These are phyloP conservation scores for Ganoderma sp. DNA, from an alignment of 1,284 basidiomycete genomes.

Conservation along the genomic window DNA sequence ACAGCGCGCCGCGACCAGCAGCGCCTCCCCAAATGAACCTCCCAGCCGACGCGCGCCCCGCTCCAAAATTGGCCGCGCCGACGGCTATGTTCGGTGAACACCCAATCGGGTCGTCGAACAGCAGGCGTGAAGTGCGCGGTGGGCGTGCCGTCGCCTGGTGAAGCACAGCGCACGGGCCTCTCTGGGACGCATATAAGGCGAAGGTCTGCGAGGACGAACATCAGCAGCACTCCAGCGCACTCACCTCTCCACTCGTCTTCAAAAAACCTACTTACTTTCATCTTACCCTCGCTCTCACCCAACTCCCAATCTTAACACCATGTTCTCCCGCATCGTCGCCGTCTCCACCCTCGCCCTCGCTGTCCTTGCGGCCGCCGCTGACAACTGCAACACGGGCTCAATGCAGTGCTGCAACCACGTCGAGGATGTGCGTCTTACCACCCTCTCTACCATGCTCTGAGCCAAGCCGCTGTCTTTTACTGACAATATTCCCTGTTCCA, in stretches of 20 bases:
- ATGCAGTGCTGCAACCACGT: conserved; percentile 32
- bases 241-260: neutral
- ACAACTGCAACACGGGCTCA: conserved; percentile 29
- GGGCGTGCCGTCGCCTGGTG: neutral
- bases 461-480: neutral
- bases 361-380: conserved; percentile 24
- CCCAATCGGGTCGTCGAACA: neutral
- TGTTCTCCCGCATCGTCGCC: conserved; percentile 23
- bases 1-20: neutral
- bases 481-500: neutral
- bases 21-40: neutral
- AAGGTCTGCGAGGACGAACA: neutral
- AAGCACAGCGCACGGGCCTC: neutral
- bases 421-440: conserved; percentile 18
- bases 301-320: neutral
- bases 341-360: conserved; percentile 19
- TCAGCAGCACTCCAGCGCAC: neutral
- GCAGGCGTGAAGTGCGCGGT: neutral
- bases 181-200: neutral
- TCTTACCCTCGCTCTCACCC: neutral
- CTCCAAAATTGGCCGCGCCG: neutral
- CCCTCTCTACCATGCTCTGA: neutral
- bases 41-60: neutral
- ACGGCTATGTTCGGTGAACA: neutral
- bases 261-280: neutral